phyloP scores from a whole-genome alignment of 2,329 filamentous ascomycete genomes.

The Aspergillus sojae region DNA sequence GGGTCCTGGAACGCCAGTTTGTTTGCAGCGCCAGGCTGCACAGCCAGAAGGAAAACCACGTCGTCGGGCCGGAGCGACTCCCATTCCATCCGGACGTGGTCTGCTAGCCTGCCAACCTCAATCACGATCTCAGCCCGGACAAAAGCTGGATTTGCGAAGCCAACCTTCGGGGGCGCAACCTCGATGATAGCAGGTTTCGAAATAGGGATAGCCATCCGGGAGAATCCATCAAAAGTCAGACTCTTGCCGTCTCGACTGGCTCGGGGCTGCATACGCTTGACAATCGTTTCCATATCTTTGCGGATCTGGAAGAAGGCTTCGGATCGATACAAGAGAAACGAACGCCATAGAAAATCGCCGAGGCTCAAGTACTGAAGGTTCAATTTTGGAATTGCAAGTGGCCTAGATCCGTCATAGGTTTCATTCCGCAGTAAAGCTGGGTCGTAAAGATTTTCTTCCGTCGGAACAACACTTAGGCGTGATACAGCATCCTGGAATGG shows the following conservation, averaged over 20 bases:
- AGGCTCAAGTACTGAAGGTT: slow-evolving; percentile 95
- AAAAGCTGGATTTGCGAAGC: slow-evolving; percentile 77
- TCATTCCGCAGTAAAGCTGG: slow-evolving; percentile 77
- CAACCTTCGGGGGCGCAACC: slow-evolving; percentile 78
- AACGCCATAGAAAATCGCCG: slow-evolving; percentile 95
- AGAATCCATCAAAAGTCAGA: slow-evolving; percentile 75
- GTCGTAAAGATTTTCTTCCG: slow-evolving; percentile 79
- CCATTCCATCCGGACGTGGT: slow-evolving; percentile 81
- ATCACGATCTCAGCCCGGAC: slow-evolving; percentile 85
- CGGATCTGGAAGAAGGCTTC: slow-evolving; percentile 94
- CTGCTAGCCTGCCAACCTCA: slow-evolving; percentile 77
- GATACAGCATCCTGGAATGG: slow-evolving; percentile 81
- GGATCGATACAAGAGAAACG: slow-evolving; percentile 82
- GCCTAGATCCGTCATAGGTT: slow-evolving; percentile 80
- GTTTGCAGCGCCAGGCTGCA: slow-evolving; percentile 60
- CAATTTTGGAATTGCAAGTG: slow-evolving; percentile 87
- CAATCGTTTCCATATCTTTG: slow-evolving; percentile 81
- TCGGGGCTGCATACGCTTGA: slow-evolving; percentile 78
- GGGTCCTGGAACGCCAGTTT: slow-evolving; percentile 25
- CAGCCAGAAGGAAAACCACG: slow-evolving; percentile 81
- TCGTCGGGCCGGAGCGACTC: slow-evolving; percentile 84
- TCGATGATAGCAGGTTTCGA: slow-evolving; percentile 84
- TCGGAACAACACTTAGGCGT: slow-evolving; percentile 76
- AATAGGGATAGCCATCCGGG: slow-evolving; percentile 89
- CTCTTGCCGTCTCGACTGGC: slow-evolving; percentile 65